Evolutionary conservation across 2,329 filamentous ascomycete genomes (phyloP), one percentile per base, ranked within the genome.

Genomic region (Claviceps sp.): DNA sequence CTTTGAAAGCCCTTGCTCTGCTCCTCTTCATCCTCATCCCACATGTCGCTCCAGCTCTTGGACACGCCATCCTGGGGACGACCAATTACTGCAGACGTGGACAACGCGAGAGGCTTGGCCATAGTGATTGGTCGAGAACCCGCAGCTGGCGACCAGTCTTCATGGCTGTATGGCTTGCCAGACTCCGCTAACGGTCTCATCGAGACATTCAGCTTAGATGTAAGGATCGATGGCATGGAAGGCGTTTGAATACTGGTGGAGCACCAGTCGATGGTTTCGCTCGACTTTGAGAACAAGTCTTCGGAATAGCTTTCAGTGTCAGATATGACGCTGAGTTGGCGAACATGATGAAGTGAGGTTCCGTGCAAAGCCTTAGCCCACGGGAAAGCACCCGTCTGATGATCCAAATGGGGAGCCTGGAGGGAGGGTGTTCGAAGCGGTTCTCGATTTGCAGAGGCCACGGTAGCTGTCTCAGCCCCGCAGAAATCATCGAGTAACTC

Each of bases 11-110:
- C 54, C 57, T 77, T 78, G 54, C 71, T 70, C 55, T 76, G 76
- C 62, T 84, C 80, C 60, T 93, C 89, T 46, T 75, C 72, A 51
- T 97, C 91, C 67, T 97, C 91, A 54, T 97, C 91, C 85, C 89
- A 96, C 67, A 97, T 82, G 67, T 98, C 93, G 63, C 90, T 95
- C 93, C 93, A 98, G 74, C 93, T 97, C 84, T 97, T 97, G 52
- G 93, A 95, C 47, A 94, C 87, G 47, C 78, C 74, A 46, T 91
- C 85, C 56, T 81, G 79, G 65, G 85, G 82, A 62, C 82, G 82
- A 50, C 86, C 87, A 64, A 95, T 91, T 49, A 91, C 80, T 63
- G 85, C 79, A 4, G 86, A 82, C 76, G 91, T 84, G 55, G 86
- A 83, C 51, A 84, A 73, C 42, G 79, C 77, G 56, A 81, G 75